Conservation (phyloP, 2,329 filamentous ascomycete species). For the Chaetomium strumarium region DNA sequence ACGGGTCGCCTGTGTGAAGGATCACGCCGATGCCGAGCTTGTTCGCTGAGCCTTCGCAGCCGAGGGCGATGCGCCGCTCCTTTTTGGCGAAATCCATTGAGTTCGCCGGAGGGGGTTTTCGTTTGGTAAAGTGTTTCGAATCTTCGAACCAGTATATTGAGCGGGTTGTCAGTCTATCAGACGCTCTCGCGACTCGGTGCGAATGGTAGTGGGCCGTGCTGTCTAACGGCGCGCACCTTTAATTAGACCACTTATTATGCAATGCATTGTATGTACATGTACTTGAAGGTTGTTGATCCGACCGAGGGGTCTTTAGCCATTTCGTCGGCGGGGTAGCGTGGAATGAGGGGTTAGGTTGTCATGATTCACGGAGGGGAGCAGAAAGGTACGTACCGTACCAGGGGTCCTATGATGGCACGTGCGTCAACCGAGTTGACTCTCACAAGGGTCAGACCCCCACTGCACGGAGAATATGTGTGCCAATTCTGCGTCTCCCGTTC, state of each 20-base stretch:
- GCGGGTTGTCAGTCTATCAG: background rate
- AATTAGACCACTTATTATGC: no score
- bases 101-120: slow-evolving; percentile 7
- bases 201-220: background rate
- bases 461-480: no score
- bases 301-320: background rate
- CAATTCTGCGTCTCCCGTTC: no score
- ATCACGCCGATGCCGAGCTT: slow-evolving; percentile 95
- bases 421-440: background rate
- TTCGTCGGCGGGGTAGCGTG: slow-evolving; percentile 15
- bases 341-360: slow-evolving; percentile 6
- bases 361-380: no score
- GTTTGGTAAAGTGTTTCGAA: background rate
- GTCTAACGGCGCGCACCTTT: no score
- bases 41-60: slow-evolving; percentile 88
- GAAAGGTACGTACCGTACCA: slow-evolving; percentile 3
- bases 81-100: slow-evolving; percentile 31
- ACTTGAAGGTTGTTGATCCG: background rate
- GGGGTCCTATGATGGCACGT: slow-evolving; percentile 4
- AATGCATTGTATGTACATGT: no score
- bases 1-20: slow-evolving; percentile 54
- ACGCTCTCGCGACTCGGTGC: background rate
- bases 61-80: slow-evolving; percentile 48
- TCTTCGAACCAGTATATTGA: background rate
- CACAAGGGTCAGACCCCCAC: no score